Conservation (phyloP, 768 basidiomycete species). For the Boletellus emodensis region DNA sequence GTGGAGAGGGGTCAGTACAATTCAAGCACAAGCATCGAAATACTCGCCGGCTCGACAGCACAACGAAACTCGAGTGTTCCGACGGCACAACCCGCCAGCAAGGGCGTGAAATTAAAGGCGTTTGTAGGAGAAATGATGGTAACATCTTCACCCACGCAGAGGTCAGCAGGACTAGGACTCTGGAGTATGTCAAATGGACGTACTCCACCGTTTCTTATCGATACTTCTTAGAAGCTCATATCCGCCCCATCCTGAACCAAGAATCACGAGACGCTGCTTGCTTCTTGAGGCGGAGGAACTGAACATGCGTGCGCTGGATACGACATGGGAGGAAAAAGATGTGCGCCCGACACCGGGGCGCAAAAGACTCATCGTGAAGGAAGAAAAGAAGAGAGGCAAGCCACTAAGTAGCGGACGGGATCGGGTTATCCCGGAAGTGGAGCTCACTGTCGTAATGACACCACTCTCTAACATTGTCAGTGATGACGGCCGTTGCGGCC, state of each 20-base stretch:
- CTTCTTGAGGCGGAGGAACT: constrained; percentile 32
- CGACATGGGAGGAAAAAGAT: background rate
- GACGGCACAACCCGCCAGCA: constrained; percentile 58
- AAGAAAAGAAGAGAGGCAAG: background rate
- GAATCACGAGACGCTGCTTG: constrained; percentile 53
- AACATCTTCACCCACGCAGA: constrained; percentile 44
- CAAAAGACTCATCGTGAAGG: constrained; percentile 14
- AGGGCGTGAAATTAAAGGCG: constrained; percentile 40
- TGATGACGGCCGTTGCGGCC: too few relatives aligned
- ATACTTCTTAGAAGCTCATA: constrained; percentile 64
- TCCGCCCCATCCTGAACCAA: constrained; percentile 79
- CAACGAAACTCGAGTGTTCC: constrained; percentile 83
- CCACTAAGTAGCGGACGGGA: background rate
- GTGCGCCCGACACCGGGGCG: constrained; percentile 6
- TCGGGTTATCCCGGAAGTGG: constrained; percentile 17
- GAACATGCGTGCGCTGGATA: constrained; percentile 31
- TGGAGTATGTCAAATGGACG: constrained; percentile 17
- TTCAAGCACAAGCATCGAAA: background rate
- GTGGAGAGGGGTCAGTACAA: constrained; percentile 2
- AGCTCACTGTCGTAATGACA: too few relatives aligned
- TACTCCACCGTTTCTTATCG: constrained; percentile 71
- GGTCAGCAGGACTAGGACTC: background rate
- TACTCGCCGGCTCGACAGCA: constrained; percentile 71
- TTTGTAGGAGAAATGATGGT: constrained; percentile 60
- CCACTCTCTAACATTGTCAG: too few relatives aligned